A percentile compares a stretch with the other conserved stretches of the same genome.
These are phyloP conservation scores for Magnaporthales sp. DNA, from an alignment of 2,329 filamentous ascomycete species.

Conservation along the genomic window DNA sequence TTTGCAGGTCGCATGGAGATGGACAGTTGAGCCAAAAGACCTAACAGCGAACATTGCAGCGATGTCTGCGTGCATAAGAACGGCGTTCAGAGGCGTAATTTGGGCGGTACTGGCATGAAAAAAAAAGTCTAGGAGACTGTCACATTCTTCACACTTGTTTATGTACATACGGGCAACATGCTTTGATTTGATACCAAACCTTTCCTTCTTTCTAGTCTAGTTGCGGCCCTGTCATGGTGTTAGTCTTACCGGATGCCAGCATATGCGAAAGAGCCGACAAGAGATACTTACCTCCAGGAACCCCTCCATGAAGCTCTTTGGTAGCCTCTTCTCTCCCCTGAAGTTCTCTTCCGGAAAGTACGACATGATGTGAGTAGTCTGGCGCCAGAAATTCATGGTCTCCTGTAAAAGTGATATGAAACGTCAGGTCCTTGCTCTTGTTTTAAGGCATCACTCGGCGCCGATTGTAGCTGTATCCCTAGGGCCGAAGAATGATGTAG, in stretches of 20 bases:
- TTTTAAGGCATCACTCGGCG: not conserved
- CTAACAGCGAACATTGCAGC: not conserved
- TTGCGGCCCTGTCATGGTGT: slow-evolving; percentile 42
- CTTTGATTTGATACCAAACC: slow-evolving; percentile 8
- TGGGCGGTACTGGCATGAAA: not conserved
- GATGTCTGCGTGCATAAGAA: not conserved
- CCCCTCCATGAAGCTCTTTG: slow-evolving; percentile 83
- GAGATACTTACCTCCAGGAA: slow-evolving; percentile 74
- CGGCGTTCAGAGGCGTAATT: slow-evolving; percentile 4
- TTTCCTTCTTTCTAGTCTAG: slow-evolving; percentile 23
- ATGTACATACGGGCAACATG: slow-evolving; percentile 2
- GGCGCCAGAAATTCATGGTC: slow-evolving; percentile 99
- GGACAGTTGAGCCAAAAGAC: not conserved
- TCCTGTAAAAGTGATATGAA: slow-evolving; percentile 49
- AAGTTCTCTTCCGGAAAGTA: slow-evolving; percentile 85
- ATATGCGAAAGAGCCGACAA: not conserved
- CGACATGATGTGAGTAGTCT: slow-evolving; percentile 88
- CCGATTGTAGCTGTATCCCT: not conserved
- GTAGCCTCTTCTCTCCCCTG: slow-evolving; percentile 69
- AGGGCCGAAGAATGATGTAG: not conserved
- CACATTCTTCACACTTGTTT: not conserved
- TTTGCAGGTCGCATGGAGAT: slow-evolving; percentile 26
- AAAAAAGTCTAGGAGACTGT: not conserved
- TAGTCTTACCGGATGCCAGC: not conserved
- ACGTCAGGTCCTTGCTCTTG: not conserved